Percentiles rank a stretch among this genome's conserved stretches.
phyloP scores from a whole-genome alignment of 345 rosid species.

The Arabidopsis arenosa region DNA sequence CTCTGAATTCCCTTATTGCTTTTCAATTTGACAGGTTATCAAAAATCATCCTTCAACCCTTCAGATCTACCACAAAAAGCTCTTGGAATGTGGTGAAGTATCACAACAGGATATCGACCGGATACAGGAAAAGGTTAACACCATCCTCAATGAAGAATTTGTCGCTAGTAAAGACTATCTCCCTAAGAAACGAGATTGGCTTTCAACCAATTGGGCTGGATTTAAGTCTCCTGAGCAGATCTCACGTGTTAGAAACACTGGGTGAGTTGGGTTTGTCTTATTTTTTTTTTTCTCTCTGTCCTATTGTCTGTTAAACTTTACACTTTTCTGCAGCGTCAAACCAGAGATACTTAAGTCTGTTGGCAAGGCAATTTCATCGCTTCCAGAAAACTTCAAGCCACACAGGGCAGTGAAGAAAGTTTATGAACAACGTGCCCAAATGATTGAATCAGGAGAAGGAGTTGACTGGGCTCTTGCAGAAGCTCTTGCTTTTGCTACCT shows the following conservation, averaged over 20 bases:
- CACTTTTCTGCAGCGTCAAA: constrained; percentile 60
- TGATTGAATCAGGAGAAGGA: constrained; percentile 84
- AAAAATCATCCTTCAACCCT: constrained; percentile 75
- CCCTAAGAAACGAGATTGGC: constrained; percentile 79
- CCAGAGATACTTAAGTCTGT: constrained; percentile 86
- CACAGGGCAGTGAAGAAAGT: constrained; percentile 84
- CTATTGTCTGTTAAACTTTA: constrained; percentile 5
- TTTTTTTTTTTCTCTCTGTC: background rate
- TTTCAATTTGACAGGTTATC: constrained; percentile 57
- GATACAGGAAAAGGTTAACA: constrained; percentile 66
- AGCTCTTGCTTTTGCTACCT: constrained; percentile 81
- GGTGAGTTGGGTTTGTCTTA: constrained; percentile 48
- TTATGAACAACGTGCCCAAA: constrained; percentile 72
- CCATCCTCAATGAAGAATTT: constrained; percentile 75
- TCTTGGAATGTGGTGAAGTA: constrained; percentile 70
- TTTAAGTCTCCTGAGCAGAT: constrained; percentile 83
- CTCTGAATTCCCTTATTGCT: background rate
- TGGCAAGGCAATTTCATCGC: constrained; percentile 70
- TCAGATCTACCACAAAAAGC: constrained; percentile 65
- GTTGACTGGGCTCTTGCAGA: constrained; percentile 90
- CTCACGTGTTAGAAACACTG: constrained; percentile 79
- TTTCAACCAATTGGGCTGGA: constrained; percentile 81
- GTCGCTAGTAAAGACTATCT: constrained; percentile 75
- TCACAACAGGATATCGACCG: constrained; percentile 57
- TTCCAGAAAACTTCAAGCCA: constrained; percentile 75